These are phyloP conservation scores for Xylaria scruposa DNA, from an alignment of 495 filamentous ascomycete genomes.

Conservation along the genomic window DNA sequence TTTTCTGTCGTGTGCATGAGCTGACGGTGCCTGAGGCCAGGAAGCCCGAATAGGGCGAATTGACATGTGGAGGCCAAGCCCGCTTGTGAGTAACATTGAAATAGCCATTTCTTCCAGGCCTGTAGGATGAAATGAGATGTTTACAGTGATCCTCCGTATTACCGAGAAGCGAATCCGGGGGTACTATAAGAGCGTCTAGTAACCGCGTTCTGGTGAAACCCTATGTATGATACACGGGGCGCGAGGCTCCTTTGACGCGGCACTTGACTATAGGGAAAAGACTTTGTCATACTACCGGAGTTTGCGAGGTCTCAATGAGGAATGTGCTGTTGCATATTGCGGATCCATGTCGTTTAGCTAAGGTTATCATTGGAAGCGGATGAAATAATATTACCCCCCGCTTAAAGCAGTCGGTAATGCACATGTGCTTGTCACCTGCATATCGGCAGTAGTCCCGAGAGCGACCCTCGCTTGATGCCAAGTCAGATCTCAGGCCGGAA, in stretches of 20 bases:
- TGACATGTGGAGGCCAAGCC: conserved; percentile 1
- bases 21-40: conserved; percentile 1
- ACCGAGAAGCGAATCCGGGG: conserved; percentile 21
- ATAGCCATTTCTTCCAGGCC: conserved; percentile 29
- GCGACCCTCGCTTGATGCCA: conserved; percentile 5
- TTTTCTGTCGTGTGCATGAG: not conserved
- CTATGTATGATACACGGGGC: conserved; percentile 1
- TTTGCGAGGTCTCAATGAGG: not conserved
- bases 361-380: conserved; percentile 1
- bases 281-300: not conserved
- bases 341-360: not conserved
- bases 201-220: conserved; percentile 7
- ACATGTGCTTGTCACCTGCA: conserved; percentile 19
- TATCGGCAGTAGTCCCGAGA: conserved; percentile 24
- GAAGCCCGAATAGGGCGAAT: conserved; percentile 10
- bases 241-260: conserved; percentile 16
- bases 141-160: not conserved
- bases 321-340: not conserved
- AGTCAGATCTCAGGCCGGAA: conserved; percentile 3
- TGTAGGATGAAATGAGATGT: conserved; percentile 20
- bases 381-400: conserved; percentile 23
- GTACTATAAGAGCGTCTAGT: conserved; percentile 16
- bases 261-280: not conserved
- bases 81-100: conserved; percentile 6
- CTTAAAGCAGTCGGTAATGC: conserved; percentile 25